phyloP scores from a whole-genome alignment of 23 red algal genomes.

The Gracilaria gracilis region DNA sequence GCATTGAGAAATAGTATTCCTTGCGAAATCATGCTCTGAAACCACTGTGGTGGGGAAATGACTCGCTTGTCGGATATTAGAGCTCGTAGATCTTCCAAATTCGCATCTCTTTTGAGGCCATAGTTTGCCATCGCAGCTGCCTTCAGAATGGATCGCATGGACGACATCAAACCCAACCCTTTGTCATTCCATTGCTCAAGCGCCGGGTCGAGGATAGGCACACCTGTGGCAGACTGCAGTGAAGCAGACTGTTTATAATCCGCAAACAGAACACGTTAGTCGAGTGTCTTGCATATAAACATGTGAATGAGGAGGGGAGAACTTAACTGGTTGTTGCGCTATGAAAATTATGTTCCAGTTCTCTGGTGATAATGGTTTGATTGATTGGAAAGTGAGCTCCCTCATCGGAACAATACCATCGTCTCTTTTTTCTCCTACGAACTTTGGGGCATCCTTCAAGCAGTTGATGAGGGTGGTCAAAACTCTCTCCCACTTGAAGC shows the following conservation, averaged over 20 bases:
- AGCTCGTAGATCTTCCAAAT: background rate
- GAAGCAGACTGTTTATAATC: background rate
- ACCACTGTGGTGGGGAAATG: background rate
- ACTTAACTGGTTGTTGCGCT: background rate
- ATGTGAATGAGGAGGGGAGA: background rate
- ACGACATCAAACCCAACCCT: background rate
- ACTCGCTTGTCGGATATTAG: background rate
- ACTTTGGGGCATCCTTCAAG: background rate
- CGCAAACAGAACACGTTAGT: background rate
- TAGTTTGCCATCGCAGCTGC: slow-evolving; percentile 12
- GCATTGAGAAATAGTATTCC: slow-evolving; percentile 11
- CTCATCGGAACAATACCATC: background rate
- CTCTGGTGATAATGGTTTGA: slow-evolving; percentile 7
- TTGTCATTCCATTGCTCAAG: background rate
- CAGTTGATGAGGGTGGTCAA: background rate
- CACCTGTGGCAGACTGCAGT: background rate
- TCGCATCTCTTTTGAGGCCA: background rate
- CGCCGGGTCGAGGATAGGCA: background rate
- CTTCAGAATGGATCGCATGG: background rate
- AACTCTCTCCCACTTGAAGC: background rate
- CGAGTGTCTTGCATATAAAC: too few species aligned
- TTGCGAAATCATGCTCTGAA: slow-evolving; percentile 22
- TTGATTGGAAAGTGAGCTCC: slow-evolving; percentile 7
- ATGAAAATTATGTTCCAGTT: background rate
- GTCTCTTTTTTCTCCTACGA: background rate